These are phyloP conservation scores for Blastomyces parvus DNA, from an alignment of 2,329 filamentous ascomycete genomes.

Conservation along the genomic window DNA sequence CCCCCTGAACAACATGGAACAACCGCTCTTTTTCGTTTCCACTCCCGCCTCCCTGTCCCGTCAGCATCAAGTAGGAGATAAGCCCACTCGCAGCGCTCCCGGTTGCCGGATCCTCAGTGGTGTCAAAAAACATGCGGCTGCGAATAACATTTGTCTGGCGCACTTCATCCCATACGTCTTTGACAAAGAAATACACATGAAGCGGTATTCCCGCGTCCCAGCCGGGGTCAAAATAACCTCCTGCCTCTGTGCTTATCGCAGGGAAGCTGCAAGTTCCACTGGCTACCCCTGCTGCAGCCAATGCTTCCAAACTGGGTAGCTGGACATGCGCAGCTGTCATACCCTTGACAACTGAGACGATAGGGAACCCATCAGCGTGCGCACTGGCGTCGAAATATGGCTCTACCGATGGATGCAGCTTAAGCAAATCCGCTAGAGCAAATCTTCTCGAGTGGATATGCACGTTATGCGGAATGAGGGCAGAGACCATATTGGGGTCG, in stretches of 20 bases:
- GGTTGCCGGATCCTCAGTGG: slow-evolving; percentile 42
- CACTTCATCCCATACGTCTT: slow-evolving; percentile 18
- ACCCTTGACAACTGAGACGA: slow-evolving; percentile 59
- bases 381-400: slow-evolving; percentile 17
- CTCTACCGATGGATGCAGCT: slow-evolving; percentile 19
- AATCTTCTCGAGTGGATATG: slow-evolving; percentile 46
- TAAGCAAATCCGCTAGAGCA: slow-evolving; percentile 20
- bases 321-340: slow-evolving; percentile 45
- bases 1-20: slow-evolving; percentile 32
- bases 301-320: slow-evolving; percentile 50
- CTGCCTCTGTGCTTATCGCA: slow-evolving; percentile 16
- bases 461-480: slow-evolving; percentile 58
- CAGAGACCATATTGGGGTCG: slow-evolving; percentile 42
- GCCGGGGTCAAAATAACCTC: slow-evolving; percentile 19
- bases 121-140: slow-evolving; percentile 24
- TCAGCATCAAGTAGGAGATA: slow-evolving; percentile 35
- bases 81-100: slow-evolving; percentile 43
- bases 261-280: slow-evolving; percentile 16
- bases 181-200: slow-evolving; percentile 25
- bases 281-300: slow-evolving; percentile 35
- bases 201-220: slow-evolving; percentile 20
- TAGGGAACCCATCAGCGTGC: slow-evolving; percentile 31
- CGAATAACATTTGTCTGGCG: slow-evolving; percentile 21
- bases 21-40: slow-evolving; percentile 44
- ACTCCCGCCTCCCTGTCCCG: slow-evolving; percentile 27